phyloP scores from a whole-genome alignment of 2,329 filamentous ascomycete species.

The Neonectria sp. region DNA sequence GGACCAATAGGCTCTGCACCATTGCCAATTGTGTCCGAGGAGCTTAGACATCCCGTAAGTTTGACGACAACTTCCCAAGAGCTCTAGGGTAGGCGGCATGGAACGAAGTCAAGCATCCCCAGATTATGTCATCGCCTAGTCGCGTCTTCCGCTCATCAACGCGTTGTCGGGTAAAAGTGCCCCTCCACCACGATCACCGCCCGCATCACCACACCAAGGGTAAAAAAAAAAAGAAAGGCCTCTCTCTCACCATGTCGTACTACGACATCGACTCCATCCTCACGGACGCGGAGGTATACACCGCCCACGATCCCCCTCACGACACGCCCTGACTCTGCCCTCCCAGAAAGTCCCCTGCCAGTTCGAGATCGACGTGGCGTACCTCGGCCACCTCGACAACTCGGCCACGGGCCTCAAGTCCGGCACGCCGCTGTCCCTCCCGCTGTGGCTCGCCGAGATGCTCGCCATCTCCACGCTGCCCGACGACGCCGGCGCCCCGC shows the following conservation, averaged over 20 bases:
- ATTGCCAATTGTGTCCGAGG: neutral
- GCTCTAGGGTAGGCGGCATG: neutral
- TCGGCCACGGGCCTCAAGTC: constrained; percentile 83
- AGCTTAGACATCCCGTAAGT: neutral
- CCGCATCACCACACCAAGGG: neutral
- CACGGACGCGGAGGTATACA: constrained; percentile 84
- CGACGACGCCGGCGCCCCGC: constrained; percentile 69
- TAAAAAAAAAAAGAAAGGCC: neutral
- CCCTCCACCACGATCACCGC: constrained; percentile 21
- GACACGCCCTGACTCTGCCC: constrained; percentile 7
- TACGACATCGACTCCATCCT: constrained; percentile 89
- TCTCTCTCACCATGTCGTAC: constrained; percentile 72
- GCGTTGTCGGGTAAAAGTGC: constrained; percentile 31
- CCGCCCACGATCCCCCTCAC: neutral
- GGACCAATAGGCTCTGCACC: neutral
- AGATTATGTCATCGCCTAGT: constrained; percentile 45
- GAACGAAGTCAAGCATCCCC: neutral
- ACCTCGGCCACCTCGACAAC: constrained; percentile 91
- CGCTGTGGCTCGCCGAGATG: constrained; percentile 96
- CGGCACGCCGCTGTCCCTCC: constrained; percentile 85
- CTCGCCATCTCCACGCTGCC: constrained; percentile 78
- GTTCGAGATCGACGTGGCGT: constrained; percentile 90
- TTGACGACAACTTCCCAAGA: neutral
- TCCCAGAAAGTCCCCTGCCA: constrained; percentile 92
- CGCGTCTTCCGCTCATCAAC: constrained; percentile 42